Base-by-base conservation (phyloP, 352 stramenopile species). In the Globisporangium middletonii region DNA sequence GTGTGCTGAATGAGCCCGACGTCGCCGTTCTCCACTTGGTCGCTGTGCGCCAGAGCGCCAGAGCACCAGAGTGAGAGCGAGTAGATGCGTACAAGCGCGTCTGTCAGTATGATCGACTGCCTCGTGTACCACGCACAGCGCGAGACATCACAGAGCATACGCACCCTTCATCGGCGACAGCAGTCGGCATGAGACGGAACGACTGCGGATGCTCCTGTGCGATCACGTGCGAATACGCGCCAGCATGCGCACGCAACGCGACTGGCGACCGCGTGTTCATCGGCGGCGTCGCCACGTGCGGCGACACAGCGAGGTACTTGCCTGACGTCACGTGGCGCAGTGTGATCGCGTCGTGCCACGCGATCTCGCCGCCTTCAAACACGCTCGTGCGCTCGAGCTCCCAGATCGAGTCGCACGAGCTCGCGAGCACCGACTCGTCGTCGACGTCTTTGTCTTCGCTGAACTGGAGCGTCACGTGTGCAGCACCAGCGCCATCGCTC, bases 1-100 rank as follows among this genome's bases (percentile, higher is more conserved):
- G 62, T 53, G 47, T 89, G 77, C 45, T 92, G 73, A 41, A 92
- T 65, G 37, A 88, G 48, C 13, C 79, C 71, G n/a, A 86, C 69
- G 45, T 83, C 74, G 57, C 67, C 68, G 41, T 77, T 67, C 57
- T 72, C 62, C 51, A 86, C 65, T 65, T 77, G 67, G 51, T 68
- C 60, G 30, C 73, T 86, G 57, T 18, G 49, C 45, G 2, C 37
- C 12, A 47, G 13, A 55, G 28, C 53, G 16, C 12, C 16, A n/a
- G 38, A 45, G 38, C 4, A 13, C 6, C 1, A 48, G n/a, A 28
- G 19, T 27, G 37, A 19, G 18, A 27, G 7, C 23, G 19, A 45
- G 15, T 7, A 42, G 4, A 18, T 16, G 30, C 23, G 33, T 2
- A 12, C n/a, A 43, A 16, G 37, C 1, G 4, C 8, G 6, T 41